These are phyloP conservation scores for Aegilops sharonensis DNA, from an alignment of 176 grass and related monocot genomes.

Conservation along the genomic window DNA sequence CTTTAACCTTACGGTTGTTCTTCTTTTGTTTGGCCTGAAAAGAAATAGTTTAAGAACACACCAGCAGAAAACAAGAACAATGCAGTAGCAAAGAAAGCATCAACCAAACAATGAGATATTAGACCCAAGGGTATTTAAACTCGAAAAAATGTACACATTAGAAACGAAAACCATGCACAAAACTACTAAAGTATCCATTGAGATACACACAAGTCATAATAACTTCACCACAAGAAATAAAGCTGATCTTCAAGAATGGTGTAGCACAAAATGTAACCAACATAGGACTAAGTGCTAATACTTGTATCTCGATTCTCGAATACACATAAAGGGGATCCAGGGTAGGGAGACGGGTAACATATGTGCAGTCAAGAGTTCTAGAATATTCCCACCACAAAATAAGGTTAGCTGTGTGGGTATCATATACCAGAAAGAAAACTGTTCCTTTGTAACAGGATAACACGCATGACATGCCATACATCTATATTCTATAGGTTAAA, in stretches of 20 bases:
- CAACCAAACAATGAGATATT: constrained; percentile 8
- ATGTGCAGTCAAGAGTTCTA: neutral
- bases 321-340: neutral
- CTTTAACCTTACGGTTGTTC: constrained; percentile 79
- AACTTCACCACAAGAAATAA: neutral
- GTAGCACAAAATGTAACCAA: too few relatives aligned
- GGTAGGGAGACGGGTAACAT: neutral
- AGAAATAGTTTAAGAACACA: constrained; percentile 9
- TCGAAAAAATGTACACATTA: neutral
- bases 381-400: neutral
- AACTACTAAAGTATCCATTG: neutral
- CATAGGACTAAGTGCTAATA: neutral
- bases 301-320: constrained; percentile 18
- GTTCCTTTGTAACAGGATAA: neutral
- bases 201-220: neutral
- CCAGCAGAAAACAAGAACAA: neutral
- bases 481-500: neutral
- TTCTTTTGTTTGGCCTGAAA: constrained; percentile 79
- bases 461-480: neutral
- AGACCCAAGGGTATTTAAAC: constrained; percentile 1
- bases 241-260: neutral
- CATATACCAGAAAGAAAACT: neutral
- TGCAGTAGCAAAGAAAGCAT: constrained; percentile 5
- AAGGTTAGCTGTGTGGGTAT: neutral
- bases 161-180: constrained; percentile 7